These are phyloP conservation scores for Vinca major DNA, from an alignment of 305 asterid species.

Conservation along the genomic window DNA sequence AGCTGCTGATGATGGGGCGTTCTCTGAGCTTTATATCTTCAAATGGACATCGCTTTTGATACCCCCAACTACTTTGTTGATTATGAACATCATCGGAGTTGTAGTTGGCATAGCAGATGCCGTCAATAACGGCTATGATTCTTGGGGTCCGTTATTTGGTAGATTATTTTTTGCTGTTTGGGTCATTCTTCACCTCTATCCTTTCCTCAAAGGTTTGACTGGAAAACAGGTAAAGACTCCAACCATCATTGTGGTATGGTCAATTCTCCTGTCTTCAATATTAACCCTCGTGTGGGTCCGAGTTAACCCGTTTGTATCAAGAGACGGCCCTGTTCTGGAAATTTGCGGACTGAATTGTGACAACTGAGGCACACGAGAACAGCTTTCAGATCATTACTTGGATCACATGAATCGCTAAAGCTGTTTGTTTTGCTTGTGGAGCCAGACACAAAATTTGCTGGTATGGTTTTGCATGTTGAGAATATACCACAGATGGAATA, in stretches of 20 bases:
- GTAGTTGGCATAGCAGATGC: slow-evolving; percentile 71
- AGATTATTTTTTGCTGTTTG: slow-evolving; percentile 64
- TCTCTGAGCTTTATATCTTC: slow-evolving; percentile 65
- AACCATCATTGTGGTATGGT: slow-evolving; percentile 76
- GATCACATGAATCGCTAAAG: background rate
- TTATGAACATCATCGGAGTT: slow-evolving; percentile 61
- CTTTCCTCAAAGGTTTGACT: slow-evolving; percentile 74
- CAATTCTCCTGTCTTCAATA: slow-evolving; percentile 60
- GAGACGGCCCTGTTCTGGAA: slow-evolving; percentile 71
- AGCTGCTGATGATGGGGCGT: slow-evolving; percentile 80
- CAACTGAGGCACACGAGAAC: slow-evolving; percentile 22
- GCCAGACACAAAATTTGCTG: slow-evolving; percentile 27
- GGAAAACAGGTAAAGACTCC: slow-evolving; percentile 75
- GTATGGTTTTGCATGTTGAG: slow-evolving; percentile 22
- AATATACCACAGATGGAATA: slow-evolving; percentile 29
- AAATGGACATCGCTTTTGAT: slow-evolving; percentile 76
- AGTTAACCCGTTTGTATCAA: slow-evolving; percentile 71
- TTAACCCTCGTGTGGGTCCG: slow-evolving; percentile 77
- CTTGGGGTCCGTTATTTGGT: slow-evolving; percentile 88
- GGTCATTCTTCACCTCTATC: slow-evolving; percentile 84
- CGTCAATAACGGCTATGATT: slow-evolving; percentile 70
- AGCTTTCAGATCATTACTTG: background rate
- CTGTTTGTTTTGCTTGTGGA: slow-evolving; percentile 16
- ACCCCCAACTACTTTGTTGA: slow-evolving; percentile 63
- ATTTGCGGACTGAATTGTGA: slow-evolving; percentile 72